A percentile compares a stretch with the other conserved stretches of the same genome.
Evolutionary conservation across 495 filamentous ascomycete species (phyloP).

Genomic region (Bacidia rubella): DNA sequence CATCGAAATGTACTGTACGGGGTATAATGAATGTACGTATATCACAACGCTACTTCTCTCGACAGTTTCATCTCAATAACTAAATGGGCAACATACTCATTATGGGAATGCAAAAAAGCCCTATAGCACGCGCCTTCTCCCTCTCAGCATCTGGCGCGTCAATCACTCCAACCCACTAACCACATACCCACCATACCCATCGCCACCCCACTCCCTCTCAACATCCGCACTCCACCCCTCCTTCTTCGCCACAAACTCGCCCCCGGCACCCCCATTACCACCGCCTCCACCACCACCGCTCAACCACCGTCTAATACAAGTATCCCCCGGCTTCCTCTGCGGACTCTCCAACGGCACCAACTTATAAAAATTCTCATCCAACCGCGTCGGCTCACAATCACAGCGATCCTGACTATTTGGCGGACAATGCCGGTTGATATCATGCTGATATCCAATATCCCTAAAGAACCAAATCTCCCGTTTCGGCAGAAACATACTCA

Average conservation of each 20-base stretch:
- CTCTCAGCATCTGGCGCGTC: too few relatives aligned
- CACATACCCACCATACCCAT: conserved; percentile 31
- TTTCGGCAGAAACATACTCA: conserved; percentile 33
- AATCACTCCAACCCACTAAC: conserved; percentile 13
- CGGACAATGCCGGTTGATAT: conserved; percentile 32
- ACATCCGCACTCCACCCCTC: conserved; percentile 23
- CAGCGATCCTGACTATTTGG: conserved; percentile 26
- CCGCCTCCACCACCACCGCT: not conserved
- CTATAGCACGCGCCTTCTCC: too few relatives aligned
- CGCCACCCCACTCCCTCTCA: conserved; percentile 28
- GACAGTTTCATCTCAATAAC: too few relatives aligned
- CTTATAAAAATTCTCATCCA: conserved; percentile 39
- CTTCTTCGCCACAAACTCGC: conserved; percentile 33
- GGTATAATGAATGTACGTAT: too few relatives aligned
- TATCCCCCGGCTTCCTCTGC: conserved; percentile 36
- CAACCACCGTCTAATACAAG: conserved; percentile 38
- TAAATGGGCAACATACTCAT: too few relatives aligned
- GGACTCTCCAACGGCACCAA: conserved; percentile 37
- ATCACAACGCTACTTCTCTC: too few relatives aligned
- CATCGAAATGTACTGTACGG: too few relatives aligned
- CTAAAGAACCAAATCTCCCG: conserved; percentile 32
- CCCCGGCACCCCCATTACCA: too few relatives aligned
- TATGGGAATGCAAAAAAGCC: too few relatives aligned
- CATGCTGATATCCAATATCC: conserved; percentile 42
- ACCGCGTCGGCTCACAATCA: conserved; percentile 31